These are phyloP conservation scores for Gossypium laxum DNA, from an alignment of 441 rosid species.

Conservation along the genomic window DNA sequence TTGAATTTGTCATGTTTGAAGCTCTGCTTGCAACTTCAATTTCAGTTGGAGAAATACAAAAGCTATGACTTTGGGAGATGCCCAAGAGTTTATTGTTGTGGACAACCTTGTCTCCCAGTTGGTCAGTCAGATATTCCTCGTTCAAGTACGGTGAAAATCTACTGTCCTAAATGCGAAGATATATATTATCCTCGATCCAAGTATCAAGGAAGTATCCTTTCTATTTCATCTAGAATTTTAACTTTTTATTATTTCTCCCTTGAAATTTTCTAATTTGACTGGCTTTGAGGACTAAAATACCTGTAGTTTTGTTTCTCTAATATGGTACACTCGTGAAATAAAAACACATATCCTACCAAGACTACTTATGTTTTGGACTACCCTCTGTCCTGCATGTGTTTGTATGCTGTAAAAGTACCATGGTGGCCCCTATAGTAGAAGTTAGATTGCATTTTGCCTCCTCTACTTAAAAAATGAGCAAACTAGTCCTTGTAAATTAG, in stretches of 20 bases:
- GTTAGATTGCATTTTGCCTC: not conserved
- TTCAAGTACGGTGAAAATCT: constrained; percentile 81
- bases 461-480: not conserved
- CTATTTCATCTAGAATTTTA: not conserved
- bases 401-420: too few relatives aligned
- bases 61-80: constrained; percentile 90
- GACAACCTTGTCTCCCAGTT: constrained; percentile 93
- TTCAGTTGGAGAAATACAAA: constrained; percentile 80
- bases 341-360: not conserved
- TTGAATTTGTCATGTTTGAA: not conserved
- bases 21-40: constrained; percentile 10
- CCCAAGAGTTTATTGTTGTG: constrained; percentile 96
- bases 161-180: constrained; percentile 91
- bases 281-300: not conserved
- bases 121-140: constrained; percentile 96
- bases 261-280: not conserved
- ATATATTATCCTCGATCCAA: constrained; percentile 88
- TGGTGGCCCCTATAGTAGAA: too few relatives aligned
- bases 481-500: too few relatives aligned
- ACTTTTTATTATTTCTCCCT: not conserved
- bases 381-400: not conserved
- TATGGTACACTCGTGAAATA: not conserved
- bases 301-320: not conserved
- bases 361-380: not conserved
- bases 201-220: constrained; percentile 99